phyloP scores from a whole-genome alignment of 257 asterid genomes.

The Mitragyna speciosa region DNA sequence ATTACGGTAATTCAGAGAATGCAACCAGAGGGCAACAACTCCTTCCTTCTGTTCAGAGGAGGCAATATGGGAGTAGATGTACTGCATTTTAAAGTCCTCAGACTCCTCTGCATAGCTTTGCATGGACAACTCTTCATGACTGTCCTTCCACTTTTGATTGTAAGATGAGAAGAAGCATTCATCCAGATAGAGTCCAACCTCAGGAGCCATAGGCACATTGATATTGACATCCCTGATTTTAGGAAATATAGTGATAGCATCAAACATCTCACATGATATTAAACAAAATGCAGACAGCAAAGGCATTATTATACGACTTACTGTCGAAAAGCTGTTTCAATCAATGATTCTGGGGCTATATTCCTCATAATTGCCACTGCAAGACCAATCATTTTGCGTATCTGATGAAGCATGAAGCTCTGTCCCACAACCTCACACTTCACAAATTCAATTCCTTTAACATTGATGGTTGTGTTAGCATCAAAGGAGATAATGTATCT shows the following conservation, averaged over 20 bases:
- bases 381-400: conserved; percentile 94
- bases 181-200: conserved; percentile 90
- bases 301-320: conserved; percentile 30
- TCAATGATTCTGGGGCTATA: conserved; percentile 60
- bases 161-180: conserved; percentile 93
- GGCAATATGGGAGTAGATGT: conserved; percentile 73
- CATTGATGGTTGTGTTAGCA: conserved; percentile 52
- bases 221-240: conserved; percentile 64
- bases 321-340: conserved; percentile 67
- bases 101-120: conserved; percentile 60
- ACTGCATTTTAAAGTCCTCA: conserved; percentile 77
- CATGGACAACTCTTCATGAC: conserved; percentile 89
- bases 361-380: conserved; percentile 94
- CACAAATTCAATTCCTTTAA: conserved; percentile 80
- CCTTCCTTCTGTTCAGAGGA: conserved; percentile 79
- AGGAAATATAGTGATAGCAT: conserved; percentile 15
- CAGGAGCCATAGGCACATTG: conserved; percentile 98
- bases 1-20: conserved; percentile 83
- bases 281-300: not conserved
- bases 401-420: conserved; percentile 99
- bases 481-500: conserved; percentile 69
- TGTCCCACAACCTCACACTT: conserved; percentile 94
- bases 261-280: not conserved
- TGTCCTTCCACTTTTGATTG: conserved; percentile 68
- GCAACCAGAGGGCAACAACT: conserved; percentile 71